Percentiles rank a stretch among this genome's conserved stretches.
phyloP scores from a whole-genome alignment of 1,284 basidiomycete genomes.

The Macrocystidia cucumis region DNA sequence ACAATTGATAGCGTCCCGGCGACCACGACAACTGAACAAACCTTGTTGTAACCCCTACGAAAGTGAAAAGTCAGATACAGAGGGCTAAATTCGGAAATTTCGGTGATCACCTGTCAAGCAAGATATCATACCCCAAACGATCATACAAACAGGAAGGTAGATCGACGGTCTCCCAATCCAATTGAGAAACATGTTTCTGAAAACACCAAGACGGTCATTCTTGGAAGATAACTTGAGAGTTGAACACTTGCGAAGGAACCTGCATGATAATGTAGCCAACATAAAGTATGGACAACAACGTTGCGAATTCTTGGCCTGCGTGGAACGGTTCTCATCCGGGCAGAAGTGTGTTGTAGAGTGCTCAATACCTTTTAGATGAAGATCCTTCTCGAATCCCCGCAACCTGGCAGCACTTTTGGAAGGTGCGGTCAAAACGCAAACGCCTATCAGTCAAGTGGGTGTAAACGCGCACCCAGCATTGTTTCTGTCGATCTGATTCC shows the following conservation, averaged over 20 bases:
- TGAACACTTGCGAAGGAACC: slow-evolving; percentile 45
- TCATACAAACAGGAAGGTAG: slow-evolving; percentile 64
- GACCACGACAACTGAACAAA: slow-evolving; percentile 13
- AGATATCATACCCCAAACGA: slow-evolving; percentile 60
- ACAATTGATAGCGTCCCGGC: background rate
- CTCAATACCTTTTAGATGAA: slow-evolving; percentile 39
- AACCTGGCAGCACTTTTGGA: slow-evolving; percentile 35
- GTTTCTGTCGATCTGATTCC: slow-evolving; percentile 54
- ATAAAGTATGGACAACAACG: slow-evolving; percentile 67
- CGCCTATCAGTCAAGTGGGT: background rate
- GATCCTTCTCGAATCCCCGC: slow-evolving; percentile 56
- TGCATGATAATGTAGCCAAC: slow-evolving; percentile 76
- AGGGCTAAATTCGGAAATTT: background rate
- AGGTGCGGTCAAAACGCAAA: slow-evolving; percentile 1
- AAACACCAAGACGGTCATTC: too few relatives aligned
- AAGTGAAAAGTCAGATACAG: slow-evolving; percentile 1
- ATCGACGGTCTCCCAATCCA: slow-evolving; percentile 62
- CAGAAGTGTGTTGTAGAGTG: background rate
- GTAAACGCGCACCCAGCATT: slow-evolving; percentile 44
- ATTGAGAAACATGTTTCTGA: slow-evolving; percentile 64
- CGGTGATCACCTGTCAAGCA: slow-evolving; percentile 40
- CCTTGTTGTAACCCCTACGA: slow-evolving; percentile 31
- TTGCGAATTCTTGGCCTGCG: slow-evolving; percentile 42
- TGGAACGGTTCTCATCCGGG: background rate
- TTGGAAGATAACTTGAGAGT: background rate